Conservation (phyloP, 441 rosid genomes). For the Croton laevigatus region DNA sequence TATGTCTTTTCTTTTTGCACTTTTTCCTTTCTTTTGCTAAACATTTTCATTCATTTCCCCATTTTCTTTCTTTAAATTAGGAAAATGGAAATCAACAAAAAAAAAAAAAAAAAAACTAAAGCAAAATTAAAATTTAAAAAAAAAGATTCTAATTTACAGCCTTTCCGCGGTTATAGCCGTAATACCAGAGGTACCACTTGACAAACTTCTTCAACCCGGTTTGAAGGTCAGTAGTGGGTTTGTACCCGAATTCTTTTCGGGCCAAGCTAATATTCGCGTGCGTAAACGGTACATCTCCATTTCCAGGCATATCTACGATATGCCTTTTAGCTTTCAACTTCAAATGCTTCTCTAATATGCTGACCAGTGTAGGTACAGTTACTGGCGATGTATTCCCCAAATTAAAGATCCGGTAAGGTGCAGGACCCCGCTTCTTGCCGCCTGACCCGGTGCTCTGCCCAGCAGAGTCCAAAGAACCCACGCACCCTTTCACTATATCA, state of each 20-base stretch:
- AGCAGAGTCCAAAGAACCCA: constrained; percentile 73
- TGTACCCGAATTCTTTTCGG: constrained; percentile 63
- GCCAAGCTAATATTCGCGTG: constrained; percentile 85
- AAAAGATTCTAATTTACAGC: constrained; percentile 44
- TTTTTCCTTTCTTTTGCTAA: background rate
- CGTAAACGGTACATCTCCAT: constrained; percentile 95
- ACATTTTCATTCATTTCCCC: constrained; percentile 12
- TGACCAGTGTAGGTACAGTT: constrained; percentile 66
- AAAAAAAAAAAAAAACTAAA: background rate
- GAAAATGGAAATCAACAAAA: constrained; percentile 2
- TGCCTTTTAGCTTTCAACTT: constrained; percentile 68
- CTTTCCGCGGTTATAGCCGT: constrained; percentile 69
- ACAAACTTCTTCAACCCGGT: constrained; percentile 90
- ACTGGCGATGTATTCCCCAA: constrained; percentile 91
- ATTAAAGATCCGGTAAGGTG: constrained; percentile 75
- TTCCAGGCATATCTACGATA: constrained; percentile 78
- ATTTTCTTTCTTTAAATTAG: background rate
- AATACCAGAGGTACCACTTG: constrained; percentile 81
- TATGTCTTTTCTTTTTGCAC: background rate
- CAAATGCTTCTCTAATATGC: constrained; percentile 68
- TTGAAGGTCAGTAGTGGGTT: constrained; percentile 87
- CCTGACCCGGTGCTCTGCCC: constrained; percentile 85
- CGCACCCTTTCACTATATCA: constrained; percentile 81
- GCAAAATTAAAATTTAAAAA: background rate
- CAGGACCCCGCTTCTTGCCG: constrained; percentile 73